Percentiles rank a stretch among this genome's conserved stretches.
phyloP scores from a whole-genome alignment of 2,329 filamentous ascomycete genomes.

The Trichoderma aggressivum region DNA sequence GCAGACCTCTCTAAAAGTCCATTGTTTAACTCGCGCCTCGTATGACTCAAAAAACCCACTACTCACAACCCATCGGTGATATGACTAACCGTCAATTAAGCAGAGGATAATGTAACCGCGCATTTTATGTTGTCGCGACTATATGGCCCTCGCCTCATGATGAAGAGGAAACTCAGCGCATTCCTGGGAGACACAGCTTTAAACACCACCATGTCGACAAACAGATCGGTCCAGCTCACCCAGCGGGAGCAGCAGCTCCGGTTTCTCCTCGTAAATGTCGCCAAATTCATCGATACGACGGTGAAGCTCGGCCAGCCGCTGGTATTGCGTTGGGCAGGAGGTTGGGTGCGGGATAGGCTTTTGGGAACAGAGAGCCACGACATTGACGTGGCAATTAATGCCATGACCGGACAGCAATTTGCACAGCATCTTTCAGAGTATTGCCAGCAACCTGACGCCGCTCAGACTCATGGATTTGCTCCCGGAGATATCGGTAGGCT shows the following conservation, averaged over 20 bases:
- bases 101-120: neutral
- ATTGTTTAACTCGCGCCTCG: neutral
- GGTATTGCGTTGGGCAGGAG: slow-evolving; percentile 74
- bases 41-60: neutral
- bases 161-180: slow-evolving; percentile 36
- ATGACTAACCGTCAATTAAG: neutral
- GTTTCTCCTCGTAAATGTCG: slow-evolving; percentile 78
- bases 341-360: slow-evolving; percentile 84
- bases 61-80: neutral
- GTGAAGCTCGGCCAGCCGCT: slow-evolving; percentile 51
- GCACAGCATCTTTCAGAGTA: slow-evolving; percentile 66
- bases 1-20: neutral
- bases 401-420: slow-evolving; percentile 77
- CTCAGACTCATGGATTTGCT: slow-evolving; percentile 57
- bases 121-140: slow-evolving; percentile 26
- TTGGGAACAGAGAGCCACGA: slow-evolving; percentile 70
- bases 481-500: slow-evolving; percentile 66
- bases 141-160: slow-evolving; percentile 24
- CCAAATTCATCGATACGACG: slow-evolving; percentile 54
- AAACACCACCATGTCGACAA: slow-evolving; percentile 22
- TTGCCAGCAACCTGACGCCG: slow-evolving; percentile 57
- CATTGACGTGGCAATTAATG: slow-evolving; percentile 82
- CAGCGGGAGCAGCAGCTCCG: slow-evolving; percentile 69
- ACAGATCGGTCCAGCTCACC: slow-evolving; percentile 52
- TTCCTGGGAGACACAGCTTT: slow-evolving; percentile 25